Evolutionary conservation across 192 early-diverging fungal genomes (phyloP).

Genomic region (Neocallimastix lanati): DNA sequence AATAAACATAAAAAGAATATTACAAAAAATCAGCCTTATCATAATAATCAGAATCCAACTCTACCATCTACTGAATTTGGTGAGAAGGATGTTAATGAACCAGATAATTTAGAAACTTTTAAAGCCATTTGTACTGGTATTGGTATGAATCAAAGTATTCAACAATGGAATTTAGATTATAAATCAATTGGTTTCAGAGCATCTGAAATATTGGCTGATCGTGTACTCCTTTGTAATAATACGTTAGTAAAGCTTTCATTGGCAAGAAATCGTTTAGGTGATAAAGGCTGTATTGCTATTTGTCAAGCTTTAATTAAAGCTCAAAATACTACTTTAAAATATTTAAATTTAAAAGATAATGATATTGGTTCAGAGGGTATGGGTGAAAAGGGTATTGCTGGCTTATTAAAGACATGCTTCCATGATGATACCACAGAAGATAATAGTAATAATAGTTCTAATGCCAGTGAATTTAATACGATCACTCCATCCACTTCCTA

Average conservation of each 20-base stretch:
- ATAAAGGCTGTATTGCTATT: background rate
- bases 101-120: background rate
- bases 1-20: background rate
- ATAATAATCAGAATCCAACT: background rate
- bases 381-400: background rate
- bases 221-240: background rate
- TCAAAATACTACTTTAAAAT: background rate
- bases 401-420: background rate
- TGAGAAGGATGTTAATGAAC: background rate
- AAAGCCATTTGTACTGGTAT: background rate
- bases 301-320: background rate
- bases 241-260: background rate
- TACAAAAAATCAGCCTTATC: background rate
- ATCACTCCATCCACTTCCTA: background rate
- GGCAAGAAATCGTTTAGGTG: background rate
- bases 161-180: background rate
- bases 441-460: too few relatives aligned
- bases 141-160: background rate
- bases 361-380: background rate
- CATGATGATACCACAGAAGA: background rate
- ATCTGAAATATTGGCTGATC: background rate
- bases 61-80: background rate
- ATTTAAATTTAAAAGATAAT: background rate
- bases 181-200: background rate
- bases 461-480: background rate